Percentiles rank a stretch among this genome's conserved stretches.
These are phyloP conservation scores for Fragaria vesca DNA, from an alignment of 306 rosid genomes.

Conservation along the genomic window DNA sequence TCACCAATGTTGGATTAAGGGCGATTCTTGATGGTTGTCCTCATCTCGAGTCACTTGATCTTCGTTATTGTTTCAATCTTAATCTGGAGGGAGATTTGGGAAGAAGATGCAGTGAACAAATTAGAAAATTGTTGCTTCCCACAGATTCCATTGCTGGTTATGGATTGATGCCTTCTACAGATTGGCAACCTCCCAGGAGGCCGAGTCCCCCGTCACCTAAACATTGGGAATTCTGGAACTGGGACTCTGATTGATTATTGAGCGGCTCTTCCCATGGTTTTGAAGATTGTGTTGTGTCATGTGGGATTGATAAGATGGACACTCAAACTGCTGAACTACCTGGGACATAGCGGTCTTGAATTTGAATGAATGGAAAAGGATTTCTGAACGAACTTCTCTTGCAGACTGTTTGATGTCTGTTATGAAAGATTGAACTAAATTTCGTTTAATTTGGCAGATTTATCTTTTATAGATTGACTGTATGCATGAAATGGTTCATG, in stretches of 20 bases:
- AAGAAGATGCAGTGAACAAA: slow-evolving; percentile 37
- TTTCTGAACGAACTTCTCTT: too few relatives aligned
- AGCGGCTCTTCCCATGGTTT: too few relatives aligned
- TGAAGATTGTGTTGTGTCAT: background rate
- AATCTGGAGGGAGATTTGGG: slow-evolving; percentile 31
- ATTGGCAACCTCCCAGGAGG: background rate
- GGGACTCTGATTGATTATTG: too few relatives aligned
- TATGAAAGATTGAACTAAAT: too few relatives aligned
- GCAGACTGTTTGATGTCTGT: too few relatives aligned
- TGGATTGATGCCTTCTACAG: slow-evolving; percentile 6
- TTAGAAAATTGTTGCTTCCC: slow-evolving; percentile 35
- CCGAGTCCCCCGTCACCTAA: background rate
- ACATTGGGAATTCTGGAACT: too few relatives aligned
- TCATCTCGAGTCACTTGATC: slow-evolving; percentile 55
- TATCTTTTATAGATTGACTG: too few relatives aligned
- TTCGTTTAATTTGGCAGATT: too few relatives aligned
- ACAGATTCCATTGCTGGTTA: slow-evolving; percentile 26
- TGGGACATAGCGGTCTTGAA: too few relatives aligned
- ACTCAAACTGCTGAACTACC: too few relatives aligned
- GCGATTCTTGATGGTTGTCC: slow-evolving; percentile 60
- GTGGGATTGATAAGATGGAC: background rate
- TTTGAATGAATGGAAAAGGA: too few relatives aligned
- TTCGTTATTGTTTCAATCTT: slow-evolving; percentile 48
- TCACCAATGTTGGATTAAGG: slow-evolving; percentile 10
- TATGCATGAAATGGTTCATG: too few relatives aligned